Percentiles rank a stretch among this genome's conserved stretches.
Conservation (phyloP, 305 asterid species). For the Fraxinus albicans region DNA sequence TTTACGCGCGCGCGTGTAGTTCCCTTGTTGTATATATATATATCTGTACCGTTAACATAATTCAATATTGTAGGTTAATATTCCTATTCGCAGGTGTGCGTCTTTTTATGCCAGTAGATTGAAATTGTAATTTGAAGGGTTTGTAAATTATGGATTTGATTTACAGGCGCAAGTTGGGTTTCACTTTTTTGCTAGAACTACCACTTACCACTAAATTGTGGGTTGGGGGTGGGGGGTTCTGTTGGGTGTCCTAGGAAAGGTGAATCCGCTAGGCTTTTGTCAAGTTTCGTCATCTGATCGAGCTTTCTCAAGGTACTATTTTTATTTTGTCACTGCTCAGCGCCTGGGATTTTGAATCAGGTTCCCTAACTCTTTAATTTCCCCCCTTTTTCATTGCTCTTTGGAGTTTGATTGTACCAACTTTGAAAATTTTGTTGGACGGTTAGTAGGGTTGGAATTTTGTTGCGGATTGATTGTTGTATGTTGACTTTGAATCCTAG, state of each 20-base stretch:
- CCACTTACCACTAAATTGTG: background rate
- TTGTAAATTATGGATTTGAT: constrained; percentile 1
- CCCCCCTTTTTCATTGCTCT: background rate
- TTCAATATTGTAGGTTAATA: background rate
- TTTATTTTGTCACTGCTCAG: background rate
- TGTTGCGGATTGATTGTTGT: background rate
- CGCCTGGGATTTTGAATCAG: constrained; percentile 18
- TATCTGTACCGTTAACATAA: background rate
- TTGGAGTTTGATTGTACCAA: background rate
- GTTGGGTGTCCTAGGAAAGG: background rate
- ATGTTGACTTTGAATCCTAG: background rate
- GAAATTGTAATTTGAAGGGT: constrained; percentile 4
- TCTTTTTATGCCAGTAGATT: background rate
- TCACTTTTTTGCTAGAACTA: constrained; percentile 6
- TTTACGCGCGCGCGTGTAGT: constrained; percentile 1
- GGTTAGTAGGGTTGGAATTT: background rate
- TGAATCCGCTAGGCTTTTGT: background rate
- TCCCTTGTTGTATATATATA: background rate
- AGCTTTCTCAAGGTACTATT: background rate
- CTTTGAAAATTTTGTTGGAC: constrained; percentile 5
- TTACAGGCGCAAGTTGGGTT: constrained; percentile 1
- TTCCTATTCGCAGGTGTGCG: background rate
- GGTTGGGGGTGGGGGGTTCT: background rate
- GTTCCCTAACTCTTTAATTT: background rate
- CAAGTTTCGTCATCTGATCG: background rate